Evolutionary conservation across 495 filamentous ascomycete genomes (phyloP), one percentile per base, ranked within the genome.

Genomic region (Aspergillus incahuasiensis): DNA sequence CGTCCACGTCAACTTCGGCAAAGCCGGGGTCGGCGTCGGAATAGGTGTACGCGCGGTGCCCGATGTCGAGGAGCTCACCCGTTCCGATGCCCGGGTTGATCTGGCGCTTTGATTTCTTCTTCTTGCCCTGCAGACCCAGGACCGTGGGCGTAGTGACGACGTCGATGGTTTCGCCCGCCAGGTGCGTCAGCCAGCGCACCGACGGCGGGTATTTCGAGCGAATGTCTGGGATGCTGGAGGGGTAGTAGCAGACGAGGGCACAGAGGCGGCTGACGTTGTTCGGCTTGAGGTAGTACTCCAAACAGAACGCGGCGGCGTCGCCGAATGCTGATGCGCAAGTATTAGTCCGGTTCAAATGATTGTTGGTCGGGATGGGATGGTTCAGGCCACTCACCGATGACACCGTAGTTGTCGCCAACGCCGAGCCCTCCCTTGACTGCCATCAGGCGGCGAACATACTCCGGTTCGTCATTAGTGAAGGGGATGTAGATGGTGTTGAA

Each of bases 91-190:
- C 82, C 0, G 74, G 70, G n/a, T 77, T 74, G 32, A 85, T 65
- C 0, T 63, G 74, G 45, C 76, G 75, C 12, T 71, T 78, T 18
- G 64, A 75, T 15, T 71, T 68, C 45, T 64, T 71, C 70, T 65
- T 71, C 70, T 86, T 87, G 2, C 82, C 83, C 57, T 87, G 84
- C 24, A 87, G 73, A 0, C 86, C 86, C 0, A 87, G 72, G n/a
- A 82, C 74, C 42, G 82, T 79, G 0, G 78, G 75, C 5, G 58
- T 60, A 3, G 64, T 70, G 1, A 71, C 66, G 3, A 83, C 69
- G 24, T 76, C 72, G 2, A 84, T 66, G 2, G 67, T 74, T 3
- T 66, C 59, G 3, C 76, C 69, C 4, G 85, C 79, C 1, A 87
- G 68, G 66, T 87, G 85, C 0, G 83, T 71, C 13, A 79, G 49